These are phyloP conservation scores for Talaromyces sp. DNA, from an alignment of 2,329 filamentous ascomycete species.

Conservation along the genomic window DNA sequence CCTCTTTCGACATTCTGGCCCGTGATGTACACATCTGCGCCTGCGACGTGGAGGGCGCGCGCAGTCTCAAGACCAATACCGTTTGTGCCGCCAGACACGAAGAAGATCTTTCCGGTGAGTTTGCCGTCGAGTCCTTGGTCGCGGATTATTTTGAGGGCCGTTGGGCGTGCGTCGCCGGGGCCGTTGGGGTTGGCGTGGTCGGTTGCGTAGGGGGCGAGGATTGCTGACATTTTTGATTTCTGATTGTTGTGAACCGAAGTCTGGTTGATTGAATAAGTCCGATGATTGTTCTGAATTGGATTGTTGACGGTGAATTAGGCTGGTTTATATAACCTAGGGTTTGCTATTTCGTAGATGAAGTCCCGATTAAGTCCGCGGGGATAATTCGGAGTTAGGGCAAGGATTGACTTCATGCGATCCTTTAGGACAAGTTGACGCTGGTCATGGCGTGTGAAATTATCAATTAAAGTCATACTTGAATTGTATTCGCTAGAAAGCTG, in stretches of 20 bases:
- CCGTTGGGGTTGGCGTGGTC: constrained; percentile 17
- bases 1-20: constrained; percentile 14
- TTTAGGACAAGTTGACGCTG: neutral
- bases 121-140: constrained; percentile 11
- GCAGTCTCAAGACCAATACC: constrained; percentile 17
- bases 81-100: constrained; percentile 17
- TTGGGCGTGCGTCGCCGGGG: constrained; percentile 15
- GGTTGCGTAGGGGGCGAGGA: constrained; percentile 15
- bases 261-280: neutral
- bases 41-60: constrained; percentile 15
- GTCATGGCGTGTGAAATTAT: neutral
- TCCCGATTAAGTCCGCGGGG: neutral
- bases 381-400: constrained; percentile 10
- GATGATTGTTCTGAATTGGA: no score
- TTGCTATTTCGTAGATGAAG: neutral
- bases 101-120: constrained; percentile 6
- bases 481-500: neutral
- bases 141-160: constrained; percentile 18
- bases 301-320: neutral
- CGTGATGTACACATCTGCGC: constrained; percentile 19
- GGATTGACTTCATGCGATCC: neutral
- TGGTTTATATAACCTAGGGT: neutral
- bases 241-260: neutral
- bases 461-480: neutral
- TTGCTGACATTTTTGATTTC: constrained; percentile 10